These are phyloP conservation scores for Celoporthe dispersa DNA, from an alignment of 2,329 filamentous ascomycete genomes.

Conservation along the genomic window DNA sequence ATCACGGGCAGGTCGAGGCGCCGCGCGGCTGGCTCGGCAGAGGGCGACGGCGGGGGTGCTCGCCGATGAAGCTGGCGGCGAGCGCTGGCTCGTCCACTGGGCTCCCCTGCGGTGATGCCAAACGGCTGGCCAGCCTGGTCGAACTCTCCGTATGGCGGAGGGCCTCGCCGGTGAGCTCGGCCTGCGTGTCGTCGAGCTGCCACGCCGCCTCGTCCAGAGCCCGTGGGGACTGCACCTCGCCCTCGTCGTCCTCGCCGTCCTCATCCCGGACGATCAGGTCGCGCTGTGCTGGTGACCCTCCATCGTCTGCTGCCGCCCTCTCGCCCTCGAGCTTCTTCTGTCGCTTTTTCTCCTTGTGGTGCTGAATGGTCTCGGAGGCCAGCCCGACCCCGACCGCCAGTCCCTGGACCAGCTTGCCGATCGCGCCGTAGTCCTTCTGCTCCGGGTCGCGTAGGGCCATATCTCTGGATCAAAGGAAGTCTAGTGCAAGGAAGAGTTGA, in stretches of 20 bases:
- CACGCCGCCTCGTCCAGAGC: slow-evolving; percentile 20
- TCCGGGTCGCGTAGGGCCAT: background rate
- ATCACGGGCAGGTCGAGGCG: slow-evolving; percentile 51
- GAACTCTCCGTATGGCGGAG: background rate
- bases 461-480: background rate
- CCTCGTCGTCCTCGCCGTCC: background rate
- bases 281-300: background rate
- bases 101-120: background rate
- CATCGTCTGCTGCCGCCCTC: background rate
- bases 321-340: slow-evolving; percentile 14
- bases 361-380: slow-evolving; percentile 31
- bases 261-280: background rate
- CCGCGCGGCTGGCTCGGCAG: background rate
- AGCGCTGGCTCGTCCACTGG: slow-evolving; percentile 10
- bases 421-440: background rate
- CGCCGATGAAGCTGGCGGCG: slow-evolving; percentile 19
- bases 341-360: slow-evolving; percentile 31
- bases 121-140: background rate
- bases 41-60: slow-evolving; percentile 9
- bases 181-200: slow-evolving; percentile 27
- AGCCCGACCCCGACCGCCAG: slow-evolving; percentile 31
- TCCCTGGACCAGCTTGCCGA: slow-evolving; percentile 28
- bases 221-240: background rate
- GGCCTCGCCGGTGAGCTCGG: slow-evolving; percentile 17
- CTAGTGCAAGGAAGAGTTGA: background rate